These are phyloP conservation scores for Calendula officinalis DNA, from an alignment of 129 eudicot genomes.

Conservation along the genomic window DNA sequence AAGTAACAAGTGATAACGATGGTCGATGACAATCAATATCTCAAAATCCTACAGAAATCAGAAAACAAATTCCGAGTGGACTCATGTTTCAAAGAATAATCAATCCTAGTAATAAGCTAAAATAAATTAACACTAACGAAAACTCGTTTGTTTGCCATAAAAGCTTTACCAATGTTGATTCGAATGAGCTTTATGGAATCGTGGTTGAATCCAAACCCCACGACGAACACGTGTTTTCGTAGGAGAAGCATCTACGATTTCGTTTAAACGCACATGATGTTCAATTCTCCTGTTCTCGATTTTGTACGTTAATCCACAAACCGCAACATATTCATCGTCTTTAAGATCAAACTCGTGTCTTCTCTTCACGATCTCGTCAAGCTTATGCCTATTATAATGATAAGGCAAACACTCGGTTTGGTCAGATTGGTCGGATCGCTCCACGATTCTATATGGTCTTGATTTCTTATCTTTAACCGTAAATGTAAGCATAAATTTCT, in stretches of 20 bases:
- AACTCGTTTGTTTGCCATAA: neutral
- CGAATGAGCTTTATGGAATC: slow-evolving; percentile 13
- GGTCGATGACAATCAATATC: neutral
- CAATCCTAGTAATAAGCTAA: neutral
- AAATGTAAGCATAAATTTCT: neutral
- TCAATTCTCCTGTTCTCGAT: neutral
- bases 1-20: neutral
- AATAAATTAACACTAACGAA: neutral
- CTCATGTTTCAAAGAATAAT: slow-evolving; percentile 1
- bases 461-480: slow-evolving; percentile 12
- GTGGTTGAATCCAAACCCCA: slow-evolving; percentile 38
- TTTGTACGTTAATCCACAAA: slow-evolving; percentile 25
- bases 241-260: neutral
- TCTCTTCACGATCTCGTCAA: neutral
- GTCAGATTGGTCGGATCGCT: too few relatives aligned
- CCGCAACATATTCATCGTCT: slow-evolving; percentile 29
- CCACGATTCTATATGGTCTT: neutral
- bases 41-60: neutral
- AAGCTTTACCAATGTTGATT: neutral
- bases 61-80: neutral
- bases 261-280: neutral
- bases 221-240: neutral
- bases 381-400: neutral
- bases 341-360: slow-evolving; percentile 11
- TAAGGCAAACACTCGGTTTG: neutral